phyloP scores from a whole-genome alignment of 306 rosid species.

The Lagenaria siceraria region DNA sequence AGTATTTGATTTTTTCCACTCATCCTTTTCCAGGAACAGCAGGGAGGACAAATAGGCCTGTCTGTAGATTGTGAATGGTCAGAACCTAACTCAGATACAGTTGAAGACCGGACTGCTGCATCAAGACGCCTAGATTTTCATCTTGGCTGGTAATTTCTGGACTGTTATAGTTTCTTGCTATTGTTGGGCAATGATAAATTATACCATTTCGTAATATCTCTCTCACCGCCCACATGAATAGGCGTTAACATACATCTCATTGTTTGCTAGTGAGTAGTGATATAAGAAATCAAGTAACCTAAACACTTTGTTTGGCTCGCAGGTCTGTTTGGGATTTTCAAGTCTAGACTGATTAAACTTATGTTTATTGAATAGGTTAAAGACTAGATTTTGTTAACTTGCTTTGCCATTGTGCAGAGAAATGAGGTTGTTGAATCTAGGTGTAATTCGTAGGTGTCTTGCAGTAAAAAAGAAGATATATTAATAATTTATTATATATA shows the following conservation, averaged over 20 bases:
- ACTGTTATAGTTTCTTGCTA: neutral
- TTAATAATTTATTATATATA: too few species aligned
- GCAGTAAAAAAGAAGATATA: too few species aligned
- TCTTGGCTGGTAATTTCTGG: slow-evolving; percentile 57
- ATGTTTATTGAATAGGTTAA: too few species aligned
- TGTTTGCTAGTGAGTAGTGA: neutral
- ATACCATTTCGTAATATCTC: neutral
- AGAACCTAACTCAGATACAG: slow-evolving; percentile 64
- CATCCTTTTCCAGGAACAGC: slow-evolving; percentile 38
- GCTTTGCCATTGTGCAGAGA: too few species aligned
- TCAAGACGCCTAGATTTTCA: slow-evolving; percentile 89
- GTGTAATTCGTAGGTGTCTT: too few species aligned
- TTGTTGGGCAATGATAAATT: neutral
- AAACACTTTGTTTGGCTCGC: too few species aligned
- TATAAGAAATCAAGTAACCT: too few species aligned
- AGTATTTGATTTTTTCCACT: neutral
- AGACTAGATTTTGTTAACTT: too few species aligned
- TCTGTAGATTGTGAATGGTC: slow-evolving; percentile 91
- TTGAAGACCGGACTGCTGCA: slow-evolving; percentile 66
- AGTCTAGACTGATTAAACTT: too few species aligned
- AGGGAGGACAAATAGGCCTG: slow-evolving; percentile 73
- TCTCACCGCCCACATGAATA: neutral
- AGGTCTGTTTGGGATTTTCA: too few species aligned
- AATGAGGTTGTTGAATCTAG: too few species aligned
- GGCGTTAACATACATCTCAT: neutral